Evolutionary conservation across 352 stramenopile genomes (phyloP).

Genomic region (Phytophthora pisi): DNA sequence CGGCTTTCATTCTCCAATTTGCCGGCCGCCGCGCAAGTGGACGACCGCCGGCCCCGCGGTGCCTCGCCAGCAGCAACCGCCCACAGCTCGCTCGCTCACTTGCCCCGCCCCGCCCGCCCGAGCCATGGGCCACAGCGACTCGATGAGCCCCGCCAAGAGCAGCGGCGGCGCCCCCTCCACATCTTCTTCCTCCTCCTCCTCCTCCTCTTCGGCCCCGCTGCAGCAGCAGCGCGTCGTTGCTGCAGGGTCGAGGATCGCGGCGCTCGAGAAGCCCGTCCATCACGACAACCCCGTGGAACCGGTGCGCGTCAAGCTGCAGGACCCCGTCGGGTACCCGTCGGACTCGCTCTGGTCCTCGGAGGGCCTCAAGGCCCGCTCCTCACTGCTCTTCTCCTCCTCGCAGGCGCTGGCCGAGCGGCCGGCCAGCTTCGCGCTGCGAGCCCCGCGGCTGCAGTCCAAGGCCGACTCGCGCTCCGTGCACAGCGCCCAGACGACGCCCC

Average conservation of each 20-base stretch:
- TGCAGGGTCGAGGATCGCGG: slow-evolving; percentile 6
- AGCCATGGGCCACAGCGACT: slow-evolving; percentile 47
- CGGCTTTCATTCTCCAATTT: slow-evolving; percentile 60
- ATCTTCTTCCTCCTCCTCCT: neutral
- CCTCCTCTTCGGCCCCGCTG: neutral
- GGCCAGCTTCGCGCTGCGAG: slow-evolving; percentile 32
- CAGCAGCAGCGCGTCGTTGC: slow-evolving; percentile 15
- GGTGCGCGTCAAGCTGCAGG: slow-evolving; percentile 63
- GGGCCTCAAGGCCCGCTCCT: slow-evolving; percentile 49
- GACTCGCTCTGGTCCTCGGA: slow-evolving; percentile 68
- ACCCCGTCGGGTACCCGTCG: slow-evolving; percentile 44
- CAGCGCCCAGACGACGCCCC: slow-evolving; percentile 28
- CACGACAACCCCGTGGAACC: slow-evolving; percentile 54
- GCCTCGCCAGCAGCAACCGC: slow-evolving; percentile 21
- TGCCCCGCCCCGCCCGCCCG: neutral
- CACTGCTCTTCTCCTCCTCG: slow-evolving; percentile 55
- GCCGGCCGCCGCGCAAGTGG: slow-evolving; percentile 41
- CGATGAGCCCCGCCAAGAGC: slow-evolving; percentile 50
- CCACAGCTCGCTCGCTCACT: slow-evolving; percentile 2
- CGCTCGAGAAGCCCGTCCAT: slow-evolving; percentile 46
- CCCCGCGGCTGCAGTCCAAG: slow-evolving; percentile 28
- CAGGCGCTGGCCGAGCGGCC: slow-evolving; percentile 32
- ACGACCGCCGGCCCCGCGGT: slow-evolving; percentile 19
- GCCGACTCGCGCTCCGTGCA: slow-evolving; percentile 32
- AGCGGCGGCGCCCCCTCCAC: slow-evolving; percentile 10